Base-by-base conservation (phyloP, 2,329 filamentous ascomycete species). In the Cadophora gregata region DNA sequence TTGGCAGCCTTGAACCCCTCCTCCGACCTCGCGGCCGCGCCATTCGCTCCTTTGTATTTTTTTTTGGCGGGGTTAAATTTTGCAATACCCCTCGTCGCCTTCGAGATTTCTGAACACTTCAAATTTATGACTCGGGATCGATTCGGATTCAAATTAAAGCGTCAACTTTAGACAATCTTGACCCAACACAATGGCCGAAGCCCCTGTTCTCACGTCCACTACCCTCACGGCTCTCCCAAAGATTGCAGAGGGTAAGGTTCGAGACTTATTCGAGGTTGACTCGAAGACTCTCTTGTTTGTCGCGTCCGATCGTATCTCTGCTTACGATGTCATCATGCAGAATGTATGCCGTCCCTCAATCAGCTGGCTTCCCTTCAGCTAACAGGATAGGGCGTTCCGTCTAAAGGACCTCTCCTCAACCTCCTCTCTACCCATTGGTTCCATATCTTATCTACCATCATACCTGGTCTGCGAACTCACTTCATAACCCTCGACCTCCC, bases 321-420 rank as follows among this genome's bases (percentile, higher is more conserved):
- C 96, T 64, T 98, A 95, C 83, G 95, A 98, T 85, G 93, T 96
- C 73, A 88, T 97, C 73, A 89, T 97, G 84, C 82, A 86, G 74
- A 97, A 96, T 80, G 88, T 89, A 78, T 75, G 79, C 86, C 19
- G 6, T 60, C 81, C 59, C 84, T 81, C 31, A 75, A 78, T 56
- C 76, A 68, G 74, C 81, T 67, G 79, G 78, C 60, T 81, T 82
- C 16, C 82, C 85, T 74, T 25, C 29, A 53, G 25, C 65, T 67
- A 51, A 68, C 29, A 51, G 19, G 12, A 21, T 31, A 90, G 87
- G 89, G 88, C 10, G 85, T 93, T 60, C 88, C 89, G 3, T 80
- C 84, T 65, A 92, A 92, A 79, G 90, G 90, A 69, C 80, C 84
- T 55, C 82, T 92, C 53, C 83, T 92, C 33, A 92, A 88, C 4